Evolutionary conservation across 148 eudicot genomes (phyloP).

Genomic region (Vaccinium macrocarpon): DNA sequence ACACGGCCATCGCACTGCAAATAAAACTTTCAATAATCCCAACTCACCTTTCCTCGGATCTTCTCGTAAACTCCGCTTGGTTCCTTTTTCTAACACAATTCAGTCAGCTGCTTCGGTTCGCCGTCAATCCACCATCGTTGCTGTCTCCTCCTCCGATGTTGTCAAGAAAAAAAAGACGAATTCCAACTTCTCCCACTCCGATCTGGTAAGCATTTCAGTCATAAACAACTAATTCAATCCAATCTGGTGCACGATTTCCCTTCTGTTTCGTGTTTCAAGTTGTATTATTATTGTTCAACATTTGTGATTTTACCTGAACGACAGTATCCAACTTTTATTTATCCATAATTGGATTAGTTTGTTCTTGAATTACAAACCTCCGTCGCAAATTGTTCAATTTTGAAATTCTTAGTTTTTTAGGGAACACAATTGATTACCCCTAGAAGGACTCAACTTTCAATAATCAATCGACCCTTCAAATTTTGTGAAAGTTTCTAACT

Average conservation of each 20-base stretch:
- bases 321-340: not conserved
- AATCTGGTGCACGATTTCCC: not conserved
- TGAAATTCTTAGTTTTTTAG: not conserved
- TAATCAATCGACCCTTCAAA: too few relatives aligned
- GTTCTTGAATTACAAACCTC: not conserved
- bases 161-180: conserved; percentile 56
- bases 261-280: not conserved
- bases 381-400: not conserved
- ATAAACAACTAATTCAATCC: not conserved
- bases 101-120: conserved; percentile 16
- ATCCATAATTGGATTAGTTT: not conserved
- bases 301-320: not conserved
- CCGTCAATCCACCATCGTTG: conserved; percentile 37
- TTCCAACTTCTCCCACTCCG: not conserved
- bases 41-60: conserved; percentile 48
- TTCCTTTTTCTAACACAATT: conserved; percentile 1
- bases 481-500: not conserved
- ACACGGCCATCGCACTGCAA: conserved; percentile 7
- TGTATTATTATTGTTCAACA: not conserved
- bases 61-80: conserved; percentile 22
- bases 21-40: not conserved
- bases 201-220: not conserved
- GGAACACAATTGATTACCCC: not conserved
- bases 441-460: not conserved
- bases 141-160: conserved; percentile 53